Percentiles rank a stretch among this genome's conserved stretches.
Evolutionary conservation across 1,284 basidiomycete genomes (phyloP).

Genomic region (Cryptococcus neoformans): DNA sequence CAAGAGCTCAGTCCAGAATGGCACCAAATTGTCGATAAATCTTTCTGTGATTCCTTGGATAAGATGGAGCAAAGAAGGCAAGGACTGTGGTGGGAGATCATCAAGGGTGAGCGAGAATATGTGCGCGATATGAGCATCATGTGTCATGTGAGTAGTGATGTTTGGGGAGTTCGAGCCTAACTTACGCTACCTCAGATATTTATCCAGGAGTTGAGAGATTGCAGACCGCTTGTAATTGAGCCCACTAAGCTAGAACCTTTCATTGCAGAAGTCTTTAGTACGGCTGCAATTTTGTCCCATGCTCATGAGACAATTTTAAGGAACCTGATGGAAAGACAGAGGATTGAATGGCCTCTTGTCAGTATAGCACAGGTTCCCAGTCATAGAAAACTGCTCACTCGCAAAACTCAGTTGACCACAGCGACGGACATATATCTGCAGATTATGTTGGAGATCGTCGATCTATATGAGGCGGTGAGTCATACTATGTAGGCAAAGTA

Average conservation of each 20-base stretch:
- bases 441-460: constrained; percentile 51
- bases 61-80: constrained; percentile 72
- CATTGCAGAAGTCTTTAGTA: constrained; percentile 69
- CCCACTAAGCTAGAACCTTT: constrained; percentile 58
- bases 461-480: constrained; percentile 34
- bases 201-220: constrained; percentile 59
- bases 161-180: background rate
- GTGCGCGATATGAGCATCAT: constrained; percentile 68
- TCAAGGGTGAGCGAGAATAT: constrained; percentile 77
- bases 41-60: constrained; percentile 64
- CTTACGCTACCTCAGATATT: constrained; percentile 56
- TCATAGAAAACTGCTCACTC: background rate
- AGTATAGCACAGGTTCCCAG: background rate
- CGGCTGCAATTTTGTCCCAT: constrained; percentile 60
- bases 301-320: constrained; percentile 66
- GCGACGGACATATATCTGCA: constrained; percentile 73
- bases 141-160: constrained; percentile 54
- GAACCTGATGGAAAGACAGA: constrained; percentile 66
- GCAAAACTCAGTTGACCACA: constrained; percentile 56
- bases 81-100: constrained; percentile 74
- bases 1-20: constrained; percentile 55
- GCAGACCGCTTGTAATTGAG: constrained; percentile 59
- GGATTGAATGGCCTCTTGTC: constrained; percentile 69
- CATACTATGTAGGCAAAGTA: background rate
- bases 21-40: constrained; percentile 66